Conservation (phyloP, 345 rosid species). For the Eucalyptus tenuipes region DNA sequence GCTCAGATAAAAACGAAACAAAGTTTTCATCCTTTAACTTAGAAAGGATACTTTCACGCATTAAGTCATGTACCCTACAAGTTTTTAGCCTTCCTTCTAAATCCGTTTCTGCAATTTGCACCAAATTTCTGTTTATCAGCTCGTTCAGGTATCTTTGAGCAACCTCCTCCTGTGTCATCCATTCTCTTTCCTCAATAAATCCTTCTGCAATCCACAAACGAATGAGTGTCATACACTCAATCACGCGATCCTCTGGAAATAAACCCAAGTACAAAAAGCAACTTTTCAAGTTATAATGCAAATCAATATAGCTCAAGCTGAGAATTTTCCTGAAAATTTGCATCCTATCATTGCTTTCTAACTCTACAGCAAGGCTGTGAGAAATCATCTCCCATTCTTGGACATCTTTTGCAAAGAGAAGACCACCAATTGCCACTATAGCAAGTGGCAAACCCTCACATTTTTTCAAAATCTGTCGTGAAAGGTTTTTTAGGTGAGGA, state of each 20-base stretch:
- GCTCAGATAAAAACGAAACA: neutral
- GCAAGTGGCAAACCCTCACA: neutral
- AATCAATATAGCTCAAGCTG: neutral
- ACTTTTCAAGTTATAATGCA: neutral
- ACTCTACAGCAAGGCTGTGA: neutral
- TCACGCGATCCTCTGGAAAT: neutral
- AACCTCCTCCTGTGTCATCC: neutral
- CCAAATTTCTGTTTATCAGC: neutral
- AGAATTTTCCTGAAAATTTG: neutral
- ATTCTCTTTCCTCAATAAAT: neutral
- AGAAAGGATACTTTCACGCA: neutral
- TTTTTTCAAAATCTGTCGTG: neutral
- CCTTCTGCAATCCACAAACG: neutral
- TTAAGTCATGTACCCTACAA: neutral
- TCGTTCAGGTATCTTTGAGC: neutral
- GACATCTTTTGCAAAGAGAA: neutral
- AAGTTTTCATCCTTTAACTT: neutral
- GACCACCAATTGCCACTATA: neutral
- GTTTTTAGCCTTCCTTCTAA: fast-evolving
- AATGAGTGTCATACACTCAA: neutral
- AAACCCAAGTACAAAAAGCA: neutral
- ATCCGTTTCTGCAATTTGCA: neutral
- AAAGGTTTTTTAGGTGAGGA: neutral
- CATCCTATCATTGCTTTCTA: neutral
- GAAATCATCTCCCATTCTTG: neutral